A percentile compares a stretch with the other conserved stretches of the same genome.
phyloP scores from a whole-genome alignment of 495 filamentous ascomycete genomes.

The Staphylotrichum longicolle region DNA sequence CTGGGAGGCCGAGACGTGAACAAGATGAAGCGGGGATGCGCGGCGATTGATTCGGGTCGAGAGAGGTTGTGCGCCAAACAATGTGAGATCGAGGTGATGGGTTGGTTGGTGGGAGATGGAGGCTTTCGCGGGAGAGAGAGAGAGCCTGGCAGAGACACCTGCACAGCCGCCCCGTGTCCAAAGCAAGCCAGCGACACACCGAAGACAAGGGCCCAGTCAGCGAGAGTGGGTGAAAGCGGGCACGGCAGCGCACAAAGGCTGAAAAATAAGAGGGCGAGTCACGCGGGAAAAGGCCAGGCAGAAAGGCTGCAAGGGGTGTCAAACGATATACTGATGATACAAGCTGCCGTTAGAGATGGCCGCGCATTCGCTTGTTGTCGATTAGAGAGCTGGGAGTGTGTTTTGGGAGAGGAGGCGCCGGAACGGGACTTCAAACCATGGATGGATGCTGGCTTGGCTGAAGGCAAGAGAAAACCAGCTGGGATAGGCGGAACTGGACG shows the following conservation, averaged over 20 bases:
- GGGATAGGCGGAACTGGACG: constrained; percentile 28
- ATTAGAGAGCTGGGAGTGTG: background rate
- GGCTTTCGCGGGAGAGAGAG: constrained; percentile 6
- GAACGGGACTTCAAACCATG: constrained; percentile 11
- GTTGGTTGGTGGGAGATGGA: constrained; percentile 9
- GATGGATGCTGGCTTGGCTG: constrained; percentile 9
- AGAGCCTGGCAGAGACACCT: constrained; percentile 23
- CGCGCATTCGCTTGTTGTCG: constrained; percentile 15
- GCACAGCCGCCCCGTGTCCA: constrained; percentile 31
- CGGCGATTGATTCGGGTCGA: constrained; percentile 31
- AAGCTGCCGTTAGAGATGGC: constrained; percentile 23
- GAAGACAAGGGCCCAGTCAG: constrained; percentile 12
- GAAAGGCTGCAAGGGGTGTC: constrained; percentile 7
- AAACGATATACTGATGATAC: constrained; percentile 20
- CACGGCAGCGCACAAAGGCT: constrained; percentile 17
- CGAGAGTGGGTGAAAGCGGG: constrained; percentile 1
- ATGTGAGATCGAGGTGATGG: constrained; percentile 13
- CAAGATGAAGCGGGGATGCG: constrained; percentile 16
- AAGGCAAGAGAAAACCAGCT: constrained; percentile 23
- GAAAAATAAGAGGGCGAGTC: constrained; percentile 15
- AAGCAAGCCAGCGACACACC: constrained; percentile 12
- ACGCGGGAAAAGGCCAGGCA: constrained; percentile 10
- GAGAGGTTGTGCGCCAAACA: constrained; percentile 29
- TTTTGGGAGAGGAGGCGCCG: constrained; percentile 20
- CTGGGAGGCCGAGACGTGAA: constrained; percentile 36